phyloP scores from a whole-genome alignment of 163 green algal genomes.

The Smithsoniella earleae region DNA sequence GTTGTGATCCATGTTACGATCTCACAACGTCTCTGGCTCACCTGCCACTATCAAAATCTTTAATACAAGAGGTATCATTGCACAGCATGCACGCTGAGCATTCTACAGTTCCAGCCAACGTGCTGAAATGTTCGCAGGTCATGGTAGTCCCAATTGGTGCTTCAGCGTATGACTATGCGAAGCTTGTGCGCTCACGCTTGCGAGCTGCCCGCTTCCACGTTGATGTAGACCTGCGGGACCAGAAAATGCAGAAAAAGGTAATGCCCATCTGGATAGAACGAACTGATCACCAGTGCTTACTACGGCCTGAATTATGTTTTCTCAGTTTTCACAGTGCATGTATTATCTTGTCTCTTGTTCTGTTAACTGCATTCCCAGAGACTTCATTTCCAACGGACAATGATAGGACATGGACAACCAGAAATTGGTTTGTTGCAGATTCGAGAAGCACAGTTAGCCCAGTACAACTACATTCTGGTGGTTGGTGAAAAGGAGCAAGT shows the following conservation, averaged over 20 bases:
- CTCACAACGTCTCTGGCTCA: too few species aligned
- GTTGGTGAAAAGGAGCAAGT: slow-evolving; percentile 76
- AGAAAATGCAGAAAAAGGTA: slow-evolving; percentile 97
- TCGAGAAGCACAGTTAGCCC: slow-evolving; percentile 89
- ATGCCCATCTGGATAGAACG: too few species aligned
- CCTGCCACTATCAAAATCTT: too few species aligned
- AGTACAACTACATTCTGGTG: slow-evolving; percentile 99
- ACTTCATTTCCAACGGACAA: too few species aligned
- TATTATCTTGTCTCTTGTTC: not conserved
- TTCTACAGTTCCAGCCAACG: too few species aligned
- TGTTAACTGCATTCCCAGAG: too few species aligned
- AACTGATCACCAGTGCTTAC: not conserved
- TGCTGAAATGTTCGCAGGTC: slow-evolving; percentile 52
- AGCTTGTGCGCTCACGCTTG: slow-evolving; percentile 52
- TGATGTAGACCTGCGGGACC: slow-evolving; percentile 71
- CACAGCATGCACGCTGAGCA: too few species aligned
- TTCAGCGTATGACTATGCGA: slow-evolving; percentile 45
- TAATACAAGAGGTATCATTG: too few species aligned
- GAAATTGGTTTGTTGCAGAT: slow-evolving; percentile 44
- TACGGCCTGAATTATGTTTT: not conserved
- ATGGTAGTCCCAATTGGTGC: slow-evolving; percentile 91
- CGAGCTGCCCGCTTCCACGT: slow-evolving; percentile 54
- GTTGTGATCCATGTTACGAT: too few species aligned
- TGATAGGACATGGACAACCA: too few species aligned
- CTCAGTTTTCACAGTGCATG: not conserved